Conservation (phyloP, 2,329 filamentous ascomycete species). For the Xylaria sp. region DNA sequence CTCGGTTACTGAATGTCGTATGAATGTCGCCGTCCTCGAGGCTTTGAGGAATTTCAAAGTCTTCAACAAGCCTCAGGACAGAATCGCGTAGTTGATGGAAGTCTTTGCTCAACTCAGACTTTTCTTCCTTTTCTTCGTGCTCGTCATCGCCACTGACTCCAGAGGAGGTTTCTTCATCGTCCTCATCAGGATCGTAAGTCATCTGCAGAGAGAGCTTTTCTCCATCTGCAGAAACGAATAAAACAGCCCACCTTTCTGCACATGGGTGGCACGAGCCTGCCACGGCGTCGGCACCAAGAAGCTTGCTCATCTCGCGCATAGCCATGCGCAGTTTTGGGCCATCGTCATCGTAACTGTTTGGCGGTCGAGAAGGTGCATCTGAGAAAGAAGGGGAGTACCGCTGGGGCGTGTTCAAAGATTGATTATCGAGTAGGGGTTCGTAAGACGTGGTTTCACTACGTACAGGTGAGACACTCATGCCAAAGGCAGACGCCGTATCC, state of each 20-base stretch:
- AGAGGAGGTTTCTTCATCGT: slow-evolving; percentile 57
- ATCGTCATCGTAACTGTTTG: slow-evolving; percentile 56
- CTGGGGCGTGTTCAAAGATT: slow-evolving; percentile 43
- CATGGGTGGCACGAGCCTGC: slow-evolving; percentile 71
- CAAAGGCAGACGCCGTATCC: slow-evolving; percentile 65
- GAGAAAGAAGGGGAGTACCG: slow-evolving; percentile 50
- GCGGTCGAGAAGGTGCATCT: slow-evolving; percentile 38
- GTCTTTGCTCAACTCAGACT: slow-evolving; percentile 66
- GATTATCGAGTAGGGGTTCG: slow-evolving; percentile 57
- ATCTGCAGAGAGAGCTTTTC: slow-evolving; percentile 64
- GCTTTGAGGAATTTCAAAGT: slow-evolving; percentile 72
- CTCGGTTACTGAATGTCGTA: slow-evolving; percentile 66
- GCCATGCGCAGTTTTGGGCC: slow-evolving; percentile 61
- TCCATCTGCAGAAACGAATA: slow-evolving; percentile 72
- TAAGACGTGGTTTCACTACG: slow-evolving; percentile 64
- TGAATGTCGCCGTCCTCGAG: slow-evolving; percentile 54
- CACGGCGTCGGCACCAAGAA: slow-evolving; percentile 57
- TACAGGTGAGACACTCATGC: slow-evolving; percentile 66
- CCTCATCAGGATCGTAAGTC: slow-evolving; percentile 64
- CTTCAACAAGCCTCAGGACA: slow-evolving; percentile 72
- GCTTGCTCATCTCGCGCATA: slow-evolving; percentile 64
- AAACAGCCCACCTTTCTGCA: slow-evolving; percentile 74
- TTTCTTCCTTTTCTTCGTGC: slow-evolving; percentile 50
- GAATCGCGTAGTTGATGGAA: slow-evolving; percentile 77
- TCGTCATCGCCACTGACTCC: slow-evolving; percentile 60